Percentiles rank a stretch among this genome's conserved stretches.
Conservation (phyloP, 73 alveolate genomes). For the Halteria grandinella region DNA sequence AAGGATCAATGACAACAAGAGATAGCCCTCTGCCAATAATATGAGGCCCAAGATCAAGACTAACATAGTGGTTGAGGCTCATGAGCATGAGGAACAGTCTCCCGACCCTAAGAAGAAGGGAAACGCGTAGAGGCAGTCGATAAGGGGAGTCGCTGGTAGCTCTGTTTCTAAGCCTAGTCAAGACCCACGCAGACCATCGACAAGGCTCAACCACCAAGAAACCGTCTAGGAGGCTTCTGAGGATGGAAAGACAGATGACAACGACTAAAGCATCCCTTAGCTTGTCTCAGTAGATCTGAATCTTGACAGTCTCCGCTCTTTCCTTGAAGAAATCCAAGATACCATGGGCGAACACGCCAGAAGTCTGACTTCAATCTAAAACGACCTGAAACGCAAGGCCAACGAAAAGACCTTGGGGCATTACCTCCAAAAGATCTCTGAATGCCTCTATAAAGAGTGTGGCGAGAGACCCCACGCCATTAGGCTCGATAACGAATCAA, state of each 20-base stretch:
- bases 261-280: slow-evolving; percentile 12
- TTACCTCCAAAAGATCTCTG: slow-evolving; percentile 47
- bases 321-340: slow-evolving; percentile 45
- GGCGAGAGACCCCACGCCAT: slow-evolving; percentile 73
- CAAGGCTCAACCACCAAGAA: no score
- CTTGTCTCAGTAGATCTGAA: slow-evolving; percentile 32
- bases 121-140: no score
- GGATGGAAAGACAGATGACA: background rate
- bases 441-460: slow-evolving; percentile 64
- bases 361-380: background rate
- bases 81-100: slow-evolving; percentile 12
- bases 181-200: no score
- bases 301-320: slow-evolving; percentile 17
- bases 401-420: background rate
- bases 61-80: background rate
- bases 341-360: slow-evolving; percentile 45
- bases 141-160: no score
- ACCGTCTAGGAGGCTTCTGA: no score
- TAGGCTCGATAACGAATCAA: slow-evolving; percentile 44
- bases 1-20: slow-evolving; percentile 14
- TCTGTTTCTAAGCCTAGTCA: no score
- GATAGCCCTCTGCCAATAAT: background rate
- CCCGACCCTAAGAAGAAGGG: background rate
- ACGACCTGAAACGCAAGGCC: slow-evolving; percentile 19
- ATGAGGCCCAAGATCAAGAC: background rate